Evolutionary conservation across 202 grass and related monocot species (phyloP).

Genomic region (Zizania palustris): DNA sequence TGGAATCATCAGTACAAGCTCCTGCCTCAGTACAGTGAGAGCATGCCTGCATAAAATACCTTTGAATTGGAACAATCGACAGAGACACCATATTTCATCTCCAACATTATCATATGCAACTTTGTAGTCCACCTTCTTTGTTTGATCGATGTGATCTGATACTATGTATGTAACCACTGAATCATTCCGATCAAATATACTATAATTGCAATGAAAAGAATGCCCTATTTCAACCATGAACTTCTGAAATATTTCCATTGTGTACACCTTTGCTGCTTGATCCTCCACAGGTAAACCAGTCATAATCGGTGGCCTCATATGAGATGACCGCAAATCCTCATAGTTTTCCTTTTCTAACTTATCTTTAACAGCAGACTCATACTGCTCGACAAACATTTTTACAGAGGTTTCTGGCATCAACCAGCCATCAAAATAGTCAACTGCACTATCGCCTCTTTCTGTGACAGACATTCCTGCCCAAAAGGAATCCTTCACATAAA

Average conservation of each 20-base stretch:
- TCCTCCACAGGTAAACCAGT: conserved; percentile 62
- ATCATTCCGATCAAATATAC: conserved; percentile 56
- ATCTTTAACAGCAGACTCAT: conserved; percentile 59
- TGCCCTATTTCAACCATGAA: conserved; percentile 71
- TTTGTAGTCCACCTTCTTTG: conserved; percentile 67
- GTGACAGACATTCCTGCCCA: conserved; percentile 84
- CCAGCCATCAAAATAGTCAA: conserved; percentile 74
- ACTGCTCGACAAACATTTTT: conserved; percentile 77
- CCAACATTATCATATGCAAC: conserved; percentile 74
- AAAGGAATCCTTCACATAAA: conserved; percentile 79
- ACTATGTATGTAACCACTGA: conserved; percentile 67
- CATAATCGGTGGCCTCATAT: conserved; percentile 61
- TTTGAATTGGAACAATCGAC: conserved; percentile 80
- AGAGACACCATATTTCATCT: conserved; percentile 79
- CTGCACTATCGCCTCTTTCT: conserved; percentile 65
- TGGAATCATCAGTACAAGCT: conserved; percentile 69
- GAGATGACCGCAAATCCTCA: conserved; percentile 70
- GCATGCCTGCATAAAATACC: conserved; percentile 90
- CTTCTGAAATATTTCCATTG: conserved; percentile 67
- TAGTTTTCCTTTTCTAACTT: conserved; percentile 77
- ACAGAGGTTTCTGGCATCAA: conserved; percentile 64
- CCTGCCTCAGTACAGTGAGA: conserved; percentile 69
- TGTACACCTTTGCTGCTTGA: conserved; percentile 71
- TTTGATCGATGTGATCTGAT: conserved; percentile 63
- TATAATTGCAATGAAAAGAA: conserved; percentile 64